Conservation (phyloP, 495 filamentous ascomycete species). For the Aspergillus biplanus region DNA sequence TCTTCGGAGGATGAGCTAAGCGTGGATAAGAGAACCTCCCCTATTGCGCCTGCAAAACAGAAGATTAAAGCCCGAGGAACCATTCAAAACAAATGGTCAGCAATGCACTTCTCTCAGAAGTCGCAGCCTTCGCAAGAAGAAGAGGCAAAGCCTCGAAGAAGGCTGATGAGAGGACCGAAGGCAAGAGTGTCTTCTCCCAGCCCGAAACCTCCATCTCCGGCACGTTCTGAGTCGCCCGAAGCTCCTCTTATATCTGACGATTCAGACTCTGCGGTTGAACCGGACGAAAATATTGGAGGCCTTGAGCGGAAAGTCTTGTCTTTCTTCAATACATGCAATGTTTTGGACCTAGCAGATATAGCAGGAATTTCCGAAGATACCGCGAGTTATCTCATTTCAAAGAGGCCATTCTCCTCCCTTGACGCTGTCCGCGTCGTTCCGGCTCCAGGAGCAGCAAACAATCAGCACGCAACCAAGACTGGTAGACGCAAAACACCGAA, state of each 20-base stretch:
- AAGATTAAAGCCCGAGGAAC: slow-evolving; percentile 61
- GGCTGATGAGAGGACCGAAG: slow-evolving; percentile 46
- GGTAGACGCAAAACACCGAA: slow-evolving; percentile 53
- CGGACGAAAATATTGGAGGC: slow-evolving; percentile 36
- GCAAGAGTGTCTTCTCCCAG: slow-evolving; percentile 33
- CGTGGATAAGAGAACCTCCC: slow-evolving; percentile 16
- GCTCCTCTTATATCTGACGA: slow-evolving; percentile 55
- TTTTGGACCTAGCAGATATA: slow-evolving; percentile 75
- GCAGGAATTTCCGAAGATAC: slow-evolving; percentile 68
- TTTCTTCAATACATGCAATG: slow-evolving; percentile 81
- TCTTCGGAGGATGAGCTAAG: slow-evolving; percentile 49
- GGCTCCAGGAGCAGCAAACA: slow-evolving; percentile 43
- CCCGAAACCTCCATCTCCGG: slow-evolving; percentile 46
- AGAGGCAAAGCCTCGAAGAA: slow-evolving; percentile 38
- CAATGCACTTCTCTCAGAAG: slow-evolving; percentile 40
- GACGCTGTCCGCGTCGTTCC: slow-evolving; percentile 65
- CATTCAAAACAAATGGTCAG: slow-evolving; percentile 65
- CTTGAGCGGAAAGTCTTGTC: slow-evolving; percentile 65
- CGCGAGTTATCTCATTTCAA: slow-evolving; percentile 64
- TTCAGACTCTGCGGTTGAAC: slow-evolving; percentile 56
- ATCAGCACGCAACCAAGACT: slow-evolving; percentile 45
- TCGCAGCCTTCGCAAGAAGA: slow-evolving; percentile 31
- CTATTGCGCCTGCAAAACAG: slow-evolving; percentile 50
- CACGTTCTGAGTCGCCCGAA: slow-evolving; percentile 44
- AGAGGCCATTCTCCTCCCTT: slow-evolving; percentile 69